phyloP scores from a whole-genome alignment of 140 eudicot genomes.

The Oenanthe javanica region DNA sequence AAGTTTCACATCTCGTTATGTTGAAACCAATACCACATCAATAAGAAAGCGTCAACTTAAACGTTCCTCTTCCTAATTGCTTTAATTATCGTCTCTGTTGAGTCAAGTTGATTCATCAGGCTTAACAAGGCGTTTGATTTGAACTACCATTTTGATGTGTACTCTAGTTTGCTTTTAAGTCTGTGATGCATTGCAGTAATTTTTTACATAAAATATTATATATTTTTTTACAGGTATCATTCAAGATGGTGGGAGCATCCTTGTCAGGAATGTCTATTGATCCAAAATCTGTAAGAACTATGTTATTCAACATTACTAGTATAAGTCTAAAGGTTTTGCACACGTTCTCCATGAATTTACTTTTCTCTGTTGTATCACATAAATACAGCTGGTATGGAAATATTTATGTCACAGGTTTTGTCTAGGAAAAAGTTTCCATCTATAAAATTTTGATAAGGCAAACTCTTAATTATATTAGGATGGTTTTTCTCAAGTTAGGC shows the following conservation, averaged over 20 bases:
- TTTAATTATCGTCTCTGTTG: not conserved
- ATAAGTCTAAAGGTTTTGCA: not conserved
- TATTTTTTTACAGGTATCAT: constrained; percentile 59
- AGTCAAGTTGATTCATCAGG: not conserved
- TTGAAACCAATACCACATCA: not conserved
- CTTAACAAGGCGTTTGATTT: not conserved
- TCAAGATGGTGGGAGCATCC: constrained; percentile 85
- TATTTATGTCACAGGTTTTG: not conserved
- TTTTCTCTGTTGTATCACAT: not conserved
- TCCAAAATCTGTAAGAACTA: constrained; percentile 76
- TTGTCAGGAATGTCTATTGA: constrained; percentile 82
- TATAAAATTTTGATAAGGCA: not conserved
- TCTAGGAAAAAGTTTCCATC: not conserved
- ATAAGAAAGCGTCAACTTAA: not conserved
- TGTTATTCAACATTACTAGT: not conserved
- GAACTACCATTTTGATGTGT: not conserved
- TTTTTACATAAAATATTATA: constrained; percentile 8
- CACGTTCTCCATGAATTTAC: not conserved
- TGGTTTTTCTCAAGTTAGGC: too few species aligned
- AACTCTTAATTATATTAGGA: not conserved
- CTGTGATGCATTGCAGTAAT: not conserved
- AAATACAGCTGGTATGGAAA: not conserved
- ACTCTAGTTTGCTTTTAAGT: not conserved
- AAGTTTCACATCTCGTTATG: not conserved
- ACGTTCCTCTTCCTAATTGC: not conserved